These are phyloP conservation scores for Fraxinus quadrangulata DNA, from an alignment of 257 asterid species.

Conservation along the genomic window DNA sequence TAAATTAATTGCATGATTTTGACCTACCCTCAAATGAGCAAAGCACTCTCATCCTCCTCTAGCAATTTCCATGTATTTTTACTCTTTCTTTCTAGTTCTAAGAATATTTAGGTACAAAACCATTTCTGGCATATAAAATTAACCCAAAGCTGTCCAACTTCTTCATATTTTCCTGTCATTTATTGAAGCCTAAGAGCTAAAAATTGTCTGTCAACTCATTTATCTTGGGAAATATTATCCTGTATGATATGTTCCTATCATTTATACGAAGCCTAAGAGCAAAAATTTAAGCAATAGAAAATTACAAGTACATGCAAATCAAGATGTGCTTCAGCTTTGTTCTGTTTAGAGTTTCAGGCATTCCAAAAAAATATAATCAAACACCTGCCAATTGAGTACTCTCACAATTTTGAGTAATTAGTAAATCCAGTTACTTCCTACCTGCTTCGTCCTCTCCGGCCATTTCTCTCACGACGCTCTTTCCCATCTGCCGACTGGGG, in stretches of 20 bases:
- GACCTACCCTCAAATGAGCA: slow-evolving; percentile 2
- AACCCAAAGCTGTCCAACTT: background rate
- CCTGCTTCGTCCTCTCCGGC: slow-evolving; percentile 62
- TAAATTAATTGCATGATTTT: background rate
- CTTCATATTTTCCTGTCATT: background rate
- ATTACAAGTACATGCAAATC: background rate
- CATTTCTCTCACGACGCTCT: slow-evolving; percentile 57
- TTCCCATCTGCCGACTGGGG: slow-evolving; percentile 46
- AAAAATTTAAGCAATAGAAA: slow-evolving; percentile 1
- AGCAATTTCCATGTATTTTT: background rate
- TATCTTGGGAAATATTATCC: background rate
- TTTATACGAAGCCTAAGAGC: slow-evolving; percentile 7
- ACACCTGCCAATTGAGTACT: background rate
- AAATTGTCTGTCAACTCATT: background rate
- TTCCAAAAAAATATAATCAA: background rate
- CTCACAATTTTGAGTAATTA: background rate
- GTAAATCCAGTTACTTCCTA: slow-evolving; percentile 24
- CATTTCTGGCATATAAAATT: background rate
- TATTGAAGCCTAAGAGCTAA: no score
- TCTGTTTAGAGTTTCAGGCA: background rate
- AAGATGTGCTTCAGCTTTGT: background rate
- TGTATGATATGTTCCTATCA: slow-evolving; percentile 10
- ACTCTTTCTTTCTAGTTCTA: background rate
- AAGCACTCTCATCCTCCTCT: background rate
- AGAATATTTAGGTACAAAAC: background rate